These are phyloP conservation scores for Saksenaea vasiformis DNA, from an alignment of 371 early-diverging fungal genomes.

Conservation along the genomic window DNA sequence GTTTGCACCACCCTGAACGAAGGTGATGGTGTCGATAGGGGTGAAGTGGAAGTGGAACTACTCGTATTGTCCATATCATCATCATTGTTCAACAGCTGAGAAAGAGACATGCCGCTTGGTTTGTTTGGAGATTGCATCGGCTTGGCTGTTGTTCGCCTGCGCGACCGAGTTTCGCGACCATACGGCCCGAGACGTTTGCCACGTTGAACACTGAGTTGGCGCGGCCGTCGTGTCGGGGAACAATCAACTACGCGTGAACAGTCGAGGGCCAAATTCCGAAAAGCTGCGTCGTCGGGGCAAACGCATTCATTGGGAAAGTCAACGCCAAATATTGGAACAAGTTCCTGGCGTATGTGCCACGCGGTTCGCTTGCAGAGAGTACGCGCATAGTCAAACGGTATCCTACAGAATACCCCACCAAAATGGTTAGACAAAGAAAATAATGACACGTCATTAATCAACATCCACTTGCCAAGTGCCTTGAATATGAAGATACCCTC, in stretches of 20 bases:
- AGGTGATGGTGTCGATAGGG: not conserved
- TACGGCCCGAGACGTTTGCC: not conserved
- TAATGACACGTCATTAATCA: not conserved
- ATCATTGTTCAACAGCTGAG: not conserved
- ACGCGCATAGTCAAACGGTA: not conserved
- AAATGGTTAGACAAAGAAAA: not conserved
- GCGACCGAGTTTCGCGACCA: not conserved
- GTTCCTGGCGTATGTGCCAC: constrained; percentile 1
- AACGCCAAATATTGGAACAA: not conserved
- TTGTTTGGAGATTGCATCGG: constrained; percentile 5
- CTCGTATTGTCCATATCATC: not conserved
- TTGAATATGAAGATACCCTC: not conserved
- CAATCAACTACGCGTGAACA: not conserved
- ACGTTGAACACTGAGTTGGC: not conserved
- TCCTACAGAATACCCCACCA: not conserved
- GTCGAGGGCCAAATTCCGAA: not conserved
- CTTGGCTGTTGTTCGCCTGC: not conserved
- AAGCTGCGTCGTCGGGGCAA: not conserved
- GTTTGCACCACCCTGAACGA: not conserved
- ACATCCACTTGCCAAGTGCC: not conserved
- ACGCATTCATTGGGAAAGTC: not conserved
- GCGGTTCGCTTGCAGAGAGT: not conserved
- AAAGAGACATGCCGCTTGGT: constrained; percentile 1
- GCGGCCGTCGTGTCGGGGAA: not conserved
- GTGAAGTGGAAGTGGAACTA: not conserved